These are phyloP conservation scores for Posidonia australis DNA, from an alignment of 106 monocot genomes.

Conservation along the genomic window DNA sequence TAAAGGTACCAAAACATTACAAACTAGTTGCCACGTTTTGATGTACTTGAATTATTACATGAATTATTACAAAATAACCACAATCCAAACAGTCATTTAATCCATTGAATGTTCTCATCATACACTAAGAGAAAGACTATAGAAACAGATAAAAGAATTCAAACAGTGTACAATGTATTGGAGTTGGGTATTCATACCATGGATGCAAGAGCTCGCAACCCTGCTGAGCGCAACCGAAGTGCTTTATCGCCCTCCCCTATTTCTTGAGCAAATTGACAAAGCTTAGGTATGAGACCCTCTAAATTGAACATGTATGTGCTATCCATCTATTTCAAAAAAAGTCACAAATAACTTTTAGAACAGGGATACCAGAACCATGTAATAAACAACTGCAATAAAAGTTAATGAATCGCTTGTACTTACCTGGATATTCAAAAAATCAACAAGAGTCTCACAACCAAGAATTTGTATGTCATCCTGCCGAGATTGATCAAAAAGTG, in stretches of 20 bases:
- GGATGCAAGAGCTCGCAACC: conserved; percentile 83
- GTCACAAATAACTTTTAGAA: not conserved
- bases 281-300: conserved; percentile 81
- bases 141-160: not conserved
- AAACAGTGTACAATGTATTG: not conserved
- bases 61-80: no score
- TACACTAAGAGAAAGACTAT: not conserved
- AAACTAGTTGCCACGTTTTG: no score
- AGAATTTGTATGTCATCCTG: conserved; percentile 70
- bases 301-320: conserved; percentile 89
- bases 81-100: no score
- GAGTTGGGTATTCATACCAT: conserved; percentile 35
- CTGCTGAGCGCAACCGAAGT: conserved; percentile 52
- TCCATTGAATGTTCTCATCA: no score
- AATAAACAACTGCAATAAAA: not conserved
- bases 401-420: not conserved
- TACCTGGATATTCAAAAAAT: conserved; percentile 87
- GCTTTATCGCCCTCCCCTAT: conserved; percentile 41
- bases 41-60: no score
- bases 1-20: no score
- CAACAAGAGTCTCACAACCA: conserved; percentile 76
- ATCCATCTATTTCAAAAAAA: conserved; percentile 43
- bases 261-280: conserved; percentile 78
- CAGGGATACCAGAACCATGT: not conserved
- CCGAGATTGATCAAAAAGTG: conserved; percentile 69